Evolutionary conservation across 2,329 filamentous ascomycete genomes (phyloP), one percentile per base, ranked within the genome.

Genomic region (Chaetomium olivaceum): DNA sequence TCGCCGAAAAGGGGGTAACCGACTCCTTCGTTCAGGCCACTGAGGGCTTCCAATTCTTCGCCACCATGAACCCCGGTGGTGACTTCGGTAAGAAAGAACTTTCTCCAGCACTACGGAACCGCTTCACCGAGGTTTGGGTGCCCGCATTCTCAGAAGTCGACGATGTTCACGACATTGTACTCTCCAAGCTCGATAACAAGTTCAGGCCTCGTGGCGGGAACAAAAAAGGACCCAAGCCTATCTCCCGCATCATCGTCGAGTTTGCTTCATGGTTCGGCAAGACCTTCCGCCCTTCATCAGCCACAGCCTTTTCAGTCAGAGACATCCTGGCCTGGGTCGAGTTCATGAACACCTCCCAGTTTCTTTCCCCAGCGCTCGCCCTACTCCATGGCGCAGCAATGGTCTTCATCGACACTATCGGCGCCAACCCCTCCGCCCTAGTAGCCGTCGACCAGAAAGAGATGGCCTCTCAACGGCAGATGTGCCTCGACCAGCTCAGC

Each of bases 101-200:
- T 14, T 99, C 95, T 0, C 95, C 95, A 3, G 96, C 95, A 16
- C 81, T 99, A 66, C 87, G 95, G 55, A 99, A 99, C 76, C 91
- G 95, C 67, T 97, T 99, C 76, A 99, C 95, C 0, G 95, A 99
- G 77, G 97, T 99, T 9, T 99, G 95, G 95, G 95, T 98, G 0
- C 93, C 95, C 1, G 86, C 93, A 1, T 80, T 98, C 65, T 93
- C 92, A 0, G 91, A 94, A 66, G 85, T 87, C 60, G 89, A 93
- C 33, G 96, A 99, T 74, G 89, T 98, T 39, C 79, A 93, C 23
- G 90, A 96, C 52, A 99, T 99, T 70, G 87, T 98, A 19, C 81
- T 84, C 60, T 87, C 89, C 14, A 97, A 96, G 76, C 82, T 99
- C 21, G 77, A 78, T 4, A 76, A 81, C 0, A 77, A 80, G 19